These are phyloP conservation scores for Stenocarpella maydis DNA, from an alignment of 2,329 filamentous ascomycete species.

Conservation along the genomic window DNA sequence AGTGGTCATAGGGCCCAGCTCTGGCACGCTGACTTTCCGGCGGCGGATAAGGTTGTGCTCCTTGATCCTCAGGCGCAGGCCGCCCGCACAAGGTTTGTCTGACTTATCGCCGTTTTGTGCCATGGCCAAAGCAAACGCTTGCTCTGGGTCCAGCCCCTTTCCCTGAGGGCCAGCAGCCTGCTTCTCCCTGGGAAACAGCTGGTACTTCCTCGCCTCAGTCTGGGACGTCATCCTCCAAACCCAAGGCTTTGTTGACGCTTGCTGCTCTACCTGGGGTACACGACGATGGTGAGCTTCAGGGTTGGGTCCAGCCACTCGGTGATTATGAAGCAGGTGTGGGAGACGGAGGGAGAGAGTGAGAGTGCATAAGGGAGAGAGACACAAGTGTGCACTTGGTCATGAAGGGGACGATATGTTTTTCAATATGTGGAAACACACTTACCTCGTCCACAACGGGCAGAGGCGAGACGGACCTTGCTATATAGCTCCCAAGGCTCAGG, in stretches of 20 bases:
- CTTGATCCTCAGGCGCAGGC: slow-evolving; percentile 62
- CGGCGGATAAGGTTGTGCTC: slow-evolving; percentile 65
- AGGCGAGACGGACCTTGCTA: slow-evolving; percentile 59
- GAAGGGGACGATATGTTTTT: slow-evolving; percentile 43
- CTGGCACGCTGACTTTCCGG: slow-evolving; percentile 70
- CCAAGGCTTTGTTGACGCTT: slow-evolving; percentile 58
- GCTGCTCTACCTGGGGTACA: slow-evolving; percentile 38
- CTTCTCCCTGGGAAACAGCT: slow-evolving; percentile 65
- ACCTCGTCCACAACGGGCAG: slow-evolving; percentile 54
- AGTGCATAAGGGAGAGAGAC: background rate
- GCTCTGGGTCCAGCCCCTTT: slow-evolving; percentile 60
- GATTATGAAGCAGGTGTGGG: slow-evolving; percentile 36
- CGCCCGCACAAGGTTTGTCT: slow-evolving; percentile 50
- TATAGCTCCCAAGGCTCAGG: slow-evolving; percentile 54
- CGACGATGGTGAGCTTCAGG: slow-evolving; percentile 22
- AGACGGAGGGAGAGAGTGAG: background rate
- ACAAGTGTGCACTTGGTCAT: background rate
- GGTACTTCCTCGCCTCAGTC: slow-evolving; percentile 64
- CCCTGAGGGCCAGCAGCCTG: slow-evolving; percentile 51
- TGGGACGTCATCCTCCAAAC: slow-evolving; percentile 70
- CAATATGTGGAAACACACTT: slow-evolving; percentile 41
- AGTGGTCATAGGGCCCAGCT: slow-evolving; percentile 73
- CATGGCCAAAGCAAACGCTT: slow-evolving; percentile 55
- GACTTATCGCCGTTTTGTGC: slow-evolving; percentile 49
- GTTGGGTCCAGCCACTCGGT: slow-evolving; percentile 27